Conservation (phyloP, 2,329 filamentous ascomycete species). For the Colletotrichum sp. region DNA sequence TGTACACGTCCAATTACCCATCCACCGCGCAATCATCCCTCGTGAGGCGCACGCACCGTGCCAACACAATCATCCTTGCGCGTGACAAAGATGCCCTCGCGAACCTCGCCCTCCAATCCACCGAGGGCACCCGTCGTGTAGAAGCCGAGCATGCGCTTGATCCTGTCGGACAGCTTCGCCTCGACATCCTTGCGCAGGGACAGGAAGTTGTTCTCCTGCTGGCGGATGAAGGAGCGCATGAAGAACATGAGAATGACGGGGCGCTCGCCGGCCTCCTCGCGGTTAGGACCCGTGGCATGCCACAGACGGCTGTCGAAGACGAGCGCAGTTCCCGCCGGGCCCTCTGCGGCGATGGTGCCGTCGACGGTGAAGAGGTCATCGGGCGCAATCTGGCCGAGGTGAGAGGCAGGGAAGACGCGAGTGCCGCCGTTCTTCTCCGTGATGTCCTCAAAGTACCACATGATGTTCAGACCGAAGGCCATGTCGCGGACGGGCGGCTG, state of each 20-base stretch:
- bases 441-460: not conserved
- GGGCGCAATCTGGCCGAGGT: not conserved
- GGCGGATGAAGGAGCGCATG: slow-evolving; percentile 3
- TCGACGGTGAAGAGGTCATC: not conserved
- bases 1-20: not conserved
- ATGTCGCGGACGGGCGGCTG: slow-evolving; percentile 1
- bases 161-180: not conserved
- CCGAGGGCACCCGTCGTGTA: not conserved
- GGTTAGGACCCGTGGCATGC: not conserved
- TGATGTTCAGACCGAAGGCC: not conserved
- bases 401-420: not conserved
- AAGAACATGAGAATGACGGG: slow-evolving; percentile 2
- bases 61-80: not conserved
- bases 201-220: not conserved
- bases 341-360: not conserved
- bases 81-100: not conserved
- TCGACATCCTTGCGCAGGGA: slow-evolving; percentile 6
- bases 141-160: not conserved
- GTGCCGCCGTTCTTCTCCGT: not conserved
- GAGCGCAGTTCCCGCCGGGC: not conserved
- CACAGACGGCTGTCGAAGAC: not conserved
- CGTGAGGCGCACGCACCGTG: not conserved
- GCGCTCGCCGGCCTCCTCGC: not conserved
- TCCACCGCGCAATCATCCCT: not conserved
- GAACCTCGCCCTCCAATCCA: not conserved